These are phyloP conservation scores for Xanthoconium purpureum DNA, from an alignment of 768 basidiomycete species.

Conservation along the genomic window DNA sequence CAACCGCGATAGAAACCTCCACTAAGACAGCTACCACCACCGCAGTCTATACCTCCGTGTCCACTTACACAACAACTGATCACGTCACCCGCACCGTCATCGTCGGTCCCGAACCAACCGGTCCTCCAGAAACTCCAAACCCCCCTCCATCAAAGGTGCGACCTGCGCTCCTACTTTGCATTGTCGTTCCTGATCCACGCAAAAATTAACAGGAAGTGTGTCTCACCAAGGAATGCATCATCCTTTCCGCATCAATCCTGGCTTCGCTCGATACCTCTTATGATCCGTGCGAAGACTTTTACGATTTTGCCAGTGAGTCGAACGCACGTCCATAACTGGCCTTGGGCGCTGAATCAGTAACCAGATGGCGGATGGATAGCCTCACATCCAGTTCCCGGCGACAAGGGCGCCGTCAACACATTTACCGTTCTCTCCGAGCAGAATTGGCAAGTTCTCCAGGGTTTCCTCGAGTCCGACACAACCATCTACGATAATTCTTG, in stretches of 20 bases:
- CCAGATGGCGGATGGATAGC: conserved; percentile 87
- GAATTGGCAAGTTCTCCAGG: conserved; percentile 75
- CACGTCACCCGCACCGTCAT: conserved; percentile 41
- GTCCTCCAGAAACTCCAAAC: conserved; percentile 50
- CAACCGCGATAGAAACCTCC: conserved; percentile 40
- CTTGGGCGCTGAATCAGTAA: conserved; percentile 2
- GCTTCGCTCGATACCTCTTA: conserved; percentile 73
- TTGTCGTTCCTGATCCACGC: conserved; percentile 1
- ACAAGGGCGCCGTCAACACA: conserved; percentile 68
- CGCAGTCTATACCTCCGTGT: conserved; percentile 35
- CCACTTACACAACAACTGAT: conserved; percentile 39
- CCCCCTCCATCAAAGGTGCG: conserved; percentile 56
- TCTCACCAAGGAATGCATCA: conserved; percentile 74
- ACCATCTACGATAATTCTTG: conserved; percentile 40
- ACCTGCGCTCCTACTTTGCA: not conserved
- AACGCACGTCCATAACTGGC: not conserved
- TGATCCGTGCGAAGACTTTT: conserved; percentile 96
- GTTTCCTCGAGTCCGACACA: conserved; percentile 54
- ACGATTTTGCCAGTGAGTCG: conserved; percentile 82
- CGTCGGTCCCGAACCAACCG: conserved; percentile 37
- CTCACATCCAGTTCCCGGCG: conserved; percentile 80
- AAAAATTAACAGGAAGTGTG: conserved; percentile 54
- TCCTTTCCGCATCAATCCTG: conserved; percentile 78
- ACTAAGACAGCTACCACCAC: conserved; percentile 39
- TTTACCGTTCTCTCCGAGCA: conserved; percentile 71